These are phyloP conservation scores for Phytophthora citrophthora DNA, from an alignment of 352 stramenopile genomes.

Conservation along the genomic window DNA sequence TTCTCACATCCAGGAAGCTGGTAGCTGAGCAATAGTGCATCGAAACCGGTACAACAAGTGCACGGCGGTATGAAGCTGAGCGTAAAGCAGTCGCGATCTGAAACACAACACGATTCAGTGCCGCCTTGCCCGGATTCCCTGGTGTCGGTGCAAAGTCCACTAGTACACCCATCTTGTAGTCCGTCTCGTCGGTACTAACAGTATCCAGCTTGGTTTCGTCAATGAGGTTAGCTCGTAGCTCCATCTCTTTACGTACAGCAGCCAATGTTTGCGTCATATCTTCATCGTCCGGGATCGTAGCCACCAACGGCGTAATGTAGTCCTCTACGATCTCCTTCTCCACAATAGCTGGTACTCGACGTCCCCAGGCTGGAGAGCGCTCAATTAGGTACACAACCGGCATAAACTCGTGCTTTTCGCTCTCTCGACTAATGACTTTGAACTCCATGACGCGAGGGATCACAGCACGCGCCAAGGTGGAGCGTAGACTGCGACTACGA, in stretches of 20 bases:
- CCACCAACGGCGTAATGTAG: conserved; percentile 63
- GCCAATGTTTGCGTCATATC: conserved; percentile 35
- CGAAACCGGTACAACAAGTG: conserved; percentile 65
- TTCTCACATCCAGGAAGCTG: conserved; percentile 50
- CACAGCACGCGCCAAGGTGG: conserved; percentile 48
- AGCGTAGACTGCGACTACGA: conserved; percentile 28
- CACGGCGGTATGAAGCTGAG: conserved; percentile 44
- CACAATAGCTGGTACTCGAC: conserved; percentile 53
- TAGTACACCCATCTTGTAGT: conserved; percentile 71
- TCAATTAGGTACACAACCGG: conserved; percentile 77
- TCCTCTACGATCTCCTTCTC: conserved; percentile 63
- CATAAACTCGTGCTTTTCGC: conserved; percentile 82
- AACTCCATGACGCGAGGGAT: conserved; percentile 79
- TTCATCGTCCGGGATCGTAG: conserved; percentile 19
- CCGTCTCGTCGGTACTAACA: conserved; percentile 49
- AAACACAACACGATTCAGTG: conserved; percentile 60
- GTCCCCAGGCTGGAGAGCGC: conserved; percentile 55
- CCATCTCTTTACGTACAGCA: conserved; percentile 40
- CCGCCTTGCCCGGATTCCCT: conserved; percentile 42
- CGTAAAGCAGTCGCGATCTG: conserved; percentile 57
- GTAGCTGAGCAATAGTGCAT: conserved; percentile 67
- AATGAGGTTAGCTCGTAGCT: conserved; percentile 54
- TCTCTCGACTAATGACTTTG: conserved; percentile 76
- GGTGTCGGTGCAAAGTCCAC: conserved; percentile 54
- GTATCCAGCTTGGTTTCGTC: conserved; percentile 32